Conservation (phyloP, 257 asterid species). For the Fraxinus excelsior region DNA sequence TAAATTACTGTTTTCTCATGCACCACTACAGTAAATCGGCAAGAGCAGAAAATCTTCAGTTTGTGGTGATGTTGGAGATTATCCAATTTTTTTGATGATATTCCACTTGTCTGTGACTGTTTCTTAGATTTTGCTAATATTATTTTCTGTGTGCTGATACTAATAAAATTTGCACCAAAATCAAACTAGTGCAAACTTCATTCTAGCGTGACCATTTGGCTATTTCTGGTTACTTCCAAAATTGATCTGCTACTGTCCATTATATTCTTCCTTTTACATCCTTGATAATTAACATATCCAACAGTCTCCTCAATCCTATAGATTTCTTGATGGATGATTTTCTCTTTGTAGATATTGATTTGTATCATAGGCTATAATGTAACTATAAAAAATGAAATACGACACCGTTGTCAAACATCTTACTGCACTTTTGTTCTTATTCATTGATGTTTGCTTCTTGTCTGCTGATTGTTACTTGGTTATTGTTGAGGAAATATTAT, state of each 20-base stretch:
- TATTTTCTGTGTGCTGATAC: neutral
- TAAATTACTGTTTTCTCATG: constrained; percentile 33
- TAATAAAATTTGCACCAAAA: constrained; percentile 4
- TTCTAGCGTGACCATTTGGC: neutral
- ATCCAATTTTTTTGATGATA: neutral
- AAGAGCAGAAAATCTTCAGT: constrained; percentile 5
- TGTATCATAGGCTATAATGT: neutral
- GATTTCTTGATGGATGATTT: neutral
- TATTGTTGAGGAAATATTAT: neutral
- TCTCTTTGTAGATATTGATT: neutral
- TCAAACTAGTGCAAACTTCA: neutral
- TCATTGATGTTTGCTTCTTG: neutral
- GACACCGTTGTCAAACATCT: neutral
- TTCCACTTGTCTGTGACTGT: neutral
- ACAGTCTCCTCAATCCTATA: neutral
- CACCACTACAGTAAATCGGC: constrained; percentile 14
- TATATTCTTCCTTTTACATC: neutral
- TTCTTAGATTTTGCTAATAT: neutral
- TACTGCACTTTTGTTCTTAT: neutral
- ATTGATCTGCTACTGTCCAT: neutral
- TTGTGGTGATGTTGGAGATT: constrained; percentile 21
- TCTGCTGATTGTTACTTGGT: neutral
- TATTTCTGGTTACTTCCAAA: neutral
- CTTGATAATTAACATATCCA: neutral
- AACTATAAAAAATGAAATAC: neutral